phyloP scores from a whole-genome alignment of 306 rosid species.

The Adenanthera pavonina region DNA sequence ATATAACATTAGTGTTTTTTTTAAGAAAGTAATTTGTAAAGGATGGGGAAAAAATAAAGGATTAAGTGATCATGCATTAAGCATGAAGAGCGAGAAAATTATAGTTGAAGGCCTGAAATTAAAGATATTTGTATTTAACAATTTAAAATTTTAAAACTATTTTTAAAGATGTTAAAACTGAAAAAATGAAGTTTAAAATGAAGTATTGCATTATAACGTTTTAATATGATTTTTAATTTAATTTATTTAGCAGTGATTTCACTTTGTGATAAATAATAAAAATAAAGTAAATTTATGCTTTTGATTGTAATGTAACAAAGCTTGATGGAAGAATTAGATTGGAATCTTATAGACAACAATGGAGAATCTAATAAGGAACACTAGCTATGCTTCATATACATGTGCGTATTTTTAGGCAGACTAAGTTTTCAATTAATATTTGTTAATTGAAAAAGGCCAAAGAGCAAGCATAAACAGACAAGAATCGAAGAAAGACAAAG shows the following conservation, averaged over 20 bases:
- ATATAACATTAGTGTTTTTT: no score
- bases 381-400: background rate
- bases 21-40: background rate
- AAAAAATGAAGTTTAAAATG: no score
- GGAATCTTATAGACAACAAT: conserved; percentile 34
- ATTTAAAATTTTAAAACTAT: no score
- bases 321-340: background rate
- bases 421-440: background rate
- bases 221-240: no score
- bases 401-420: background rate
- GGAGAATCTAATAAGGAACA: conserved; percentile 29
- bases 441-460: background rate
- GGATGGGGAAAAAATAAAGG: background rate
- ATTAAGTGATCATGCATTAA: background rate
- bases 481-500: conserved; percentile 27
- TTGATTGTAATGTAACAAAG: conserved; percentile 37
- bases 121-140: no score
- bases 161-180: no score
- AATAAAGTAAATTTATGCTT: background rate
- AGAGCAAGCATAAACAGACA: background rate
- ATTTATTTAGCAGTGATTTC: no score
- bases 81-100: background rate
- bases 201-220: no score
- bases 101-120: no score
- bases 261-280: no score